Base-by-base conservation (phyloP, 1,284 basidiomycete species). In the Leccinum pachyderme region DNA sequence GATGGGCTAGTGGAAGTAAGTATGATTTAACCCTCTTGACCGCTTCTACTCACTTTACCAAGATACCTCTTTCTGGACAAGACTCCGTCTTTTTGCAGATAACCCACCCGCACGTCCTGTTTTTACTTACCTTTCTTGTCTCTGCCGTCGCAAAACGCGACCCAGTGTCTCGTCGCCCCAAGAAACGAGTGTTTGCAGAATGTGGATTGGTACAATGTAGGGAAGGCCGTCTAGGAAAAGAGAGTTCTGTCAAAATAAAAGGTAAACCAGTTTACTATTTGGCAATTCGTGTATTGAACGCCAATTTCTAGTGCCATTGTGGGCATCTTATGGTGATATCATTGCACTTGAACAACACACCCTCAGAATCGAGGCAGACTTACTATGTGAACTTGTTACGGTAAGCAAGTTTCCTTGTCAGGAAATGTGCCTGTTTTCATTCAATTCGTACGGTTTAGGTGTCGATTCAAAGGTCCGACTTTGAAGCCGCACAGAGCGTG, bases 81-180 rank as follows among this genome's bases (percentile, higher is more conserved):
- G 73, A 73, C 7, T 75, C 83, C 1, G 71, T 90, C 0, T 68
- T 74, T 47, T 62, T 90, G 2, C 81, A 81, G 49, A 77, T 78
- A 2, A 89, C 87, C 5, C 87, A 88, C 60, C 87, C 89, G 0
- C 79, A 83, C 3, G 69, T 85, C 5, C 63, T 90, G 0, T 84
- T 82, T 57, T 67, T 81, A 18, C 73, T 90, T 5, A 82, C 80
- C 0, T 89, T 86, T 67, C 78, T 90, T 7, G 72, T 88, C 27
- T 86, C 82, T 59, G 79, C 79, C 9, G 72, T 81, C 1, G 79
- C 86, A 1, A 88, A 88, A 62, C 81, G 85, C 12, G 87, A 91
- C 63, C 79, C 84, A 0, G 81, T 86, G 0, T 89, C 87, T 32
- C 76, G 87, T 18, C 85, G 81, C 55, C 88, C 88, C 3, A 87